A percentile compares a stretch with the other conserved stretches of the same genome.
These are phyloP conservation scores for Scopulariopsis brevicaulis DNA, from an alignment of 2,329 filamentous ascomycete genomes.

Conservation along the genomic window DNA sequence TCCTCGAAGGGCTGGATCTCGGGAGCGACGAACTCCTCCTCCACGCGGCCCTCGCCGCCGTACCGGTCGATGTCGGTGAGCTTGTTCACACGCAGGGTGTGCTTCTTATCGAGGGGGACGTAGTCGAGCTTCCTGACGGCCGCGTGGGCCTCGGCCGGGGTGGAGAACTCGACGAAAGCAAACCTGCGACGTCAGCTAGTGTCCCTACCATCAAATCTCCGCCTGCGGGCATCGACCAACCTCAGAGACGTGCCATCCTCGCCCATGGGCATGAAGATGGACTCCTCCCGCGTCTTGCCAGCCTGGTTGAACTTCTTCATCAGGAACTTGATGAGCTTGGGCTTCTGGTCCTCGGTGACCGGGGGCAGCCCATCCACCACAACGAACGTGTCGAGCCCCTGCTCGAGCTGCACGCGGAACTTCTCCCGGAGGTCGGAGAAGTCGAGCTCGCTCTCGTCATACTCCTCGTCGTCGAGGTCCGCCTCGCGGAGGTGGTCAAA, in stretches of 20 bases:
- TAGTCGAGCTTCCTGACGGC: constrained; percentile 83
- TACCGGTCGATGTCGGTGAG: constrained; percentile 95
- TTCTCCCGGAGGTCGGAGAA: constrained; percentile 89
- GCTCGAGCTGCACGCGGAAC: constrained; percentile 91
- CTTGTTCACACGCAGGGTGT: constrained; percentile 94
- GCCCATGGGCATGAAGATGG: constrained; percentile 87
- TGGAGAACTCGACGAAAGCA: constrained; percentile 93
- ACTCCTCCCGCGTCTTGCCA: constrained; percentile 75
- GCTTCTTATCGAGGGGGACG: constrained; percentile 88
- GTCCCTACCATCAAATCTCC: background rate
- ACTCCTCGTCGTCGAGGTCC: constrained; percentile 74
- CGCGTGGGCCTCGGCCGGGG: constrained; percentile 76
- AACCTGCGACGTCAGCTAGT: constrained; percentile 45
- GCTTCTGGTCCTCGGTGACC: constrained; percentile 81
- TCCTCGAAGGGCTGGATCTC: constrained; percentile 82
- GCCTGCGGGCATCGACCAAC: constrained; percentile 37
- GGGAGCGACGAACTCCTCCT: constrained; percentile 80
- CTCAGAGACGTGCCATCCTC: constrained; percentile 77
- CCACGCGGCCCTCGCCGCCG: constrained; percentile 83
- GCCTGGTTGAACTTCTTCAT: constrained; percentile 83
- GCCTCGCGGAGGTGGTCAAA: constrained; percentile 90
- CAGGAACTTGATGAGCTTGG: constrained; percentile 93
- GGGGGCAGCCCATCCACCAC: constrained; percentile 89
- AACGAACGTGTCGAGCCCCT: constrained; percentile 92
- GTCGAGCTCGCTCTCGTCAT: constrained; percentile 88